Conservation (phyloP, 2,329 filamentous ascomycete genomes). For the Meredithiella fracta region DNA sequence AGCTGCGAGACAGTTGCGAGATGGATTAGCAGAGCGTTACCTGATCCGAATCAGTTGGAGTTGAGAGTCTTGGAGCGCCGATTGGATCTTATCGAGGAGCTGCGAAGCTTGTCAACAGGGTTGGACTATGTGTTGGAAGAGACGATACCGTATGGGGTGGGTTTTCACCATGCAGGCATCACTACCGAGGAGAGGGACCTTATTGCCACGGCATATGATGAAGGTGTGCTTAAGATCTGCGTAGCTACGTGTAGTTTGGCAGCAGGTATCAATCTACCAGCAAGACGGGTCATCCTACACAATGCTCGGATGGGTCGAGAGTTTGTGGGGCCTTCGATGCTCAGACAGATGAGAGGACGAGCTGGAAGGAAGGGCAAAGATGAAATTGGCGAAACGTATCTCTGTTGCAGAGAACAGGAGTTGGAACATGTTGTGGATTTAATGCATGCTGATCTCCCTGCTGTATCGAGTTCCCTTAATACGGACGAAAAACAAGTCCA, state of each 20-base stretch:
- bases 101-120: constrained; percentile 48
- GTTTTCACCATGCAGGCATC: constrained; percentile 59
- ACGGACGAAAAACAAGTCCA: constrained; percentile 53
- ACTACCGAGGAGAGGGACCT: constrained; percentile 62
- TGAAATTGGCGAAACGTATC: constrained; percentile 58
- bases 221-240: constrained; percentile 49
- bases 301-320: constrained; percentile 62
- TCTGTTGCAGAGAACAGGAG: constrained; percentile 54
- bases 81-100: constrained; percentile 45
- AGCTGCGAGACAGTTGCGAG: constrained; percentile 53
- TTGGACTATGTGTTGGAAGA: constrained; percentile 49
- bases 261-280: constrained; percentile 66
- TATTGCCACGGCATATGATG: constrained; percentile 53
- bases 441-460: constrained; percentile 55
- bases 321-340: constrained; percentile 60
- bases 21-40: constrained; percentile 51
- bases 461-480: constrained; percentile 50
- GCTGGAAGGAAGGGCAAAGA: constrained; percentile 67
- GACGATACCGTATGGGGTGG: constrained; percentile 50
- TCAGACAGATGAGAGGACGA: constrained; percentile 65
- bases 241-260: constrained; percentile 65
- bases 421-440: constrained; percentile 53
- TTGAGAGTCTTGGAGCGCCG: constrained; percentile 37
- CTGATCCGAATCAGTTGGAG: constrained; percentile 30
- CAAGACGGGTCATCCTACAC: constrained; percentile 58